phyloP scores from a whole-genome alignment of 768 basidiomycete genomes.

The Grammothele lineata region DNA sequence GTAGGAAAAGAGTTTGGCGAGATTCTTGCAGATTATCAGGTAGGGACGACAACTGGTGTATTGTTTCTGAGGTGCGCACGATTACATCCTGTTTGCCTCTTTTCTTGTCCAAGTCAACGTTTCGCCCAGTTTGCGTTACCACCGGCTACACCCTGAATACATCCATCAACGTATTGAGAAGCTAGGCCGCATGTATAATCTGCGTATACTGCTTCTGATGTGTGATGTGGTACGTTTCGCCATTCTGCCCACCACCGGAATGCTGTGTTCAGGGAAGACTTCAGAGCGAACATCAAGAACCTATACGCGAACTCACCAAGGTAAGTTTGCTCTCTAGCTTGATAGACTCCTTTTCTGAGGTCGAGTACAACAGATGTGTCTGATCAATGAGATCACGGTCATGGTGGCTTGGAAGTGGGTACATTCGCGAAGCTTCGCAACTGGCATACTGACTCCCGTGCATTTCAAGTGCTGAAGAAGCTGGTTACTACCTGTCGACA shows the following conservation, averaged over 20 bases:
- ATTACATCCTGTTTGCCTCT: too few relatives aligned
- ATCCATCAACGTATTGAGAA: conserved; percentile 88
- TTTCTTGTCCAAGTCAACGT: too few relatives aligned
- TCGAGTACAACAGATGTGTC: conserved; percentile 50
- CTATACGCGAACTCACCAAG: conserved; percentile 92
- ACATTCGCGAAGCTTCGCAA: too few relatives aligned
- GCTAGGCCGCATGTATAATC: conserved; percentile 74
- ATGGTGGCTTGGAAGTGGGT: conserved; percentile 89
- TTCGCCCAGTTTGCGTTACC: conserved; percentile 73
- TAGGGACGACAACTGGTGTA: conserved; percentile 89
- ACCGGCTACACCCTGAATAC: conserved; percentile 96
- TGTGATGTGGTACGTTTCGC: conserved; percentile 80
- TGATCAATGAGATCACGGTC: conserved; percentile 91
- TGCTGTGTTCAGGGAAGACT: background rate
- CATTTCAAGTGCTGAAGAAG: conserved; percentile 73
- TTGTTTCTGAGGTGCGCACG: conserved; percentile 76
- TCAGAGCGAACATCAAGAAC: conserved; percentile 88
- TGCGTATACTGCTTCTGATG: conserved; percentile 82
- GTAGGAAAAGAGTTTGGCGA: conserved; percentile 94
- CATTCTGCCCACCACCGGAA: background rate
- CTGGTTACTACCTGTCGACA: conserved; percentile 83
- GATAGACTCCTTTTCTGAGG: background rate
- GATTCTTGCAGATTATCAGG: conserved; percentile 91
- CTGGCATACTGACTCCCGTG: background rate
- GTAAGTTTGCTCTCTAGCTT: conserved; percentile 26